Percentiles rank a stretch among this genome's conserved stretches.
These are phyloP conservation scores for Tolypocladium endophyticum DNA, from an alignment of 2,329 filamentous ascomycete genomes.

Conservation along the genomic window DNA sequence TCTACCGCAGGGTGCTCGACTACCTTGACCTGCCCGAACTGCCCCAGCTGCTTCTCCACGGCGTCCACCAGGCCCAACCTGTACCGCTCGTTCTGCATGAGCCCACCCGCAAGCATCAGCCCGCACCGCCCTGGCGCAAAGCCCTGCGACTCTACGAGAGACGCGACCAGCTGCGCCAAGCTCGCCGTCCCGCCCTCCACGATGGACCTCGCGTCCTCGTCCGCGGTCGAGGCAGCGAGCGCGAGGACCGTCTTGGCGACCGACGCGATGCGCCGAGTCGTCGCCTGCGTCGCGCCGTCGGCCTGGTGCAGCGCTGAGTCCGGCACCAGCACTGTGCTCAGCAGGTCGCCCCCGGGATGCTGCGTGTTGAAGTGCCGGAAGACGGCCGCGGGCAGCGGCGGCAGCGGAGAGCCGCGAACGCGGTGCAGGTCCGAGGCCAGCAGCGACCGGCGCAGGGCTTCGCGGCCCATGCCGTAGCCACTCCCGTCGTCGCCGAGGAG, in stretches of 20 bases:
- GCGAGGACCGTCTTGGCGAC: slow-evolving; percentile 9
- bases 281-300: slow-evolving; percentile 1
- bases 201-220: slow-evolving; percentile 8
- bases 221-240: slow-evolving; percentile 4
- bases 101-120: slow-evolving; percentile 11
- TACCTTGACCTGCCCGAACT: slow-evolving; percentile 6
- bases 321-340: slow-evolving; percentile 10
- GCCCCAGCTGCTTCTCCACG: slow-evolving; percentile 4
- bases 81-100: slow-evolving; percentile 10
- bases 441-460: slow-evolving; percentile 22
- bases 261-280: slow-evolving; percentile 8
- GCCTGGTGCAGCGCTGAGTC: background rate
- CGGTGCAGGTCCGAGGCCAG: slow-evolving; percentile 14
- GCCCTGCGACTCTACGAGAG: slow-evolving; percentile 6
- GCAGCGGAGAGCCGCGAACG: background rate
- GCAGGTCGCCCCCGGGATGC: slow-evolving; percentile 6
- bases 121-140: slow-evolving; percentile 6
- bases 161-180: slow-evolving; percentile 6
- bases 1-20: slow-evolving; percentile 7
- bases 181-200: slow-evolving; percentile 7
- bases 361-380: slow-evolving; percentile 6
- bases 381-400: slow-evolving; percentile 7
- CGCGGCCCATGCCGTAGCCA: slow-evolving; percentile 27
- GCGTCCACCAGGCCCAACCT: slow-evolving; percentile 2
- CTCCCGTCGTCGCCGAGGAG: slow-evolving; percentile 32